A percentile compares a stretch with the other conserved stretches of the same genome.
Evolutionary conservation across 305 asterid genomes (phyloP).

Genomic region (Rubia tinctorum): DNA sequence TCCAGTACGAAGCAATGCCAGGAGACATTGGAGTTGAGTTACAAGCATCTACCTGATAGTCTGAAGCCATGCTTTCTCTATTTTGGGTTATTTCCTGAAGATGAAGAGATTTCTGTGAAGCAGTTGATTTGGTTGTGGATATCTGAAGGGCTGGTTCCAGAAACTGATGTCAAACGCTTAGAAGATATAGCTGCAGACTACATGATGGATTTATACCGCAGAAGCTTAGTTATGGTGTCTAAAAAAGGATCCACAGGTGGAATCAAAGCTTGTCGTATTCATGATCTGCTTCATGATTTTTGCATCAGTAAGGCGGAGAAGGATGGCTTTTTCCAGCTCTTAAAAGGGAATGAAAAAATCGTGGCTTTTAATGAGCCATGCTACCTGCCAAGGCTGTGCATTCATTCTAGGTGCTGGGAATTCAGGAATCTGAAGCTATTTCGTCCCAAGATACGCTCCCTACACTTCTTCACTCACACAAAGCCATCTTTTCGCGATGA

Average conservation of each 20-base stretch:
- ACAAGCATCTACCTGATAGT: neutral
- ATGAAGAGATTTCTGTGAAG: neutral
- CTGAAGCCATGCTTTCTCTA: constrained; percentile 11
- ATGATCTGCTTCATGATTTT: neutral
- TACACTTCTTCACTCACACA: neutral
- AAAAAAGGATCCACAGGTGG: neutral
- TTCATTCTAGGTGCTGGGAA: neutral
- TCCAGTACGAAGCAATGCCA: neutral
- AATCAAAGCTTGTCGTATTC: neutral
- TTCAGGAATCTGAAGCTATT: neutral
- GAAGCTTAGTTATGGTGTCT: neutral
- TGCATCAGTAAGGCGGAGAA: neutral
- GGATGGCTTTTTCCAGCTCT: neutral
- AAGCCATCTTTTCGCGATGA: neutral
- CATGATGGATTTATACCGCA: neutral
- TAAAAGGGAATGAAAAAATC: neutral
- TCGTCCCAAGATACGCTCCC: neutral
- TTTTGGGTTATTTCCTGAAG: neutral
- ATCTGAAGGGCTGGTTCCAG: neutral
- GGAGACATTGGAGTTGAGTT: neutral
- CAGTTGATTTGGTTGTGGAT: neutral
- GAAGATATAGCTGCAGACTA: neutral
- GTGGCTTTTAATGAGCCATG: neutral
- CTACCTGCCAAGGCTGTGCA: neutral
- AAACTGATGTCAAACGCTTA: neutral